A percentile compares a stretch with the other conserved stretches of the same genome.
These are phyloP conservation scores for Ananas comosus DNA, from an alignment of 176 grass and related monocot genomes.

Conservation along the genomic window DNA sequence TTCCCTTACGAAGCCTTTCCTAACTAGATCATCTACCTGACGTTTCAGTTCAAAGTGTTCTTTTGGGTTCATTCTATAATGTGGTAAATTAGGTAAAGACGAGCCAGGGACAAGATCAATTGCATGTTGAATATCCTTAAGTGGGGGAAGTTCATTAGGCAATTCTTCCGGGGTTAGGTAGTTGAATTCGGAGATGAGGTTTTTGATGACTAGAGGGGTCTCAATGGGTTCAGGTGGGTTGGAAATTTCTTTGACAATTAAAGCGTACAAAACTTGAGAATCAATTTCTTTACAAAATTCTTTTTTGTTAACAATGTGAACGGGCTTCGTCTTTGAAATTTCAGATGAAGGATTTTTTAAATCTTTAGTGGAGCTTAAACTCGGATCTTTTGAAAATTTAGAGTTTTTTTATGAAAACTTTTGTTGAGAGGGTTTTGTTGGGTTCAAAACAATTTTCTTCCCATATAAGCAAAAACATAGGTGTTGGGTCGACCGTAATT, in stretches of 20 bases:
- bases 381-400: no score
- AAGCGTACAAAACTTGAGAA: not conserved
- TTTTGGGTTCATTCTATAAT: not conserved
- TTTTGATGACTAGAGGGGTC: not conserved
- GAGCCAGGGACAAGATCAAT: not conserved
- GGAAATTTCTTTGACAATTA: not conserved
- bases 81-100: conserved; percentile 1
- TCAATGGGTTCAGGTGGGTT: not conserved
- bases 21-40: conserved; percentile 5
- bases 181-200: not conserved
- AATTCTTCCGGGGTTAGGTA: not conserved
- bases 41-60: conserved; percentile 7
- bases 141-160: no score
- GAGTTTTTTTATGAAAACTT: no score
- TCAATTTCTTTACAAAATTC: not conserved
- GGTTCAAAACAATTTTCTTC: no score
- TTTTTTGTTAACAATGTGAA: not conserved
- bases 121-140: conserved; percentile 1
- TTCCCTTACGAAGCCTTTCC: conserved; percentile 8
- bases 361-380: no score
- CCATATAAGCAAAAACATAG: no score
- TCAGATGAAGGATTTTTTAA: no score
- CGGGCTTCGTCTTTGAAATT: no score
- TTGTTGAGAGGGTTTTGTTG: no score
- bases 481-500: no score